Evolutionary conservation across 345 rosid species (phyloP), one percentile per base, ranked within the genome.

Genomic region (Citrus hindsii): DNA sequence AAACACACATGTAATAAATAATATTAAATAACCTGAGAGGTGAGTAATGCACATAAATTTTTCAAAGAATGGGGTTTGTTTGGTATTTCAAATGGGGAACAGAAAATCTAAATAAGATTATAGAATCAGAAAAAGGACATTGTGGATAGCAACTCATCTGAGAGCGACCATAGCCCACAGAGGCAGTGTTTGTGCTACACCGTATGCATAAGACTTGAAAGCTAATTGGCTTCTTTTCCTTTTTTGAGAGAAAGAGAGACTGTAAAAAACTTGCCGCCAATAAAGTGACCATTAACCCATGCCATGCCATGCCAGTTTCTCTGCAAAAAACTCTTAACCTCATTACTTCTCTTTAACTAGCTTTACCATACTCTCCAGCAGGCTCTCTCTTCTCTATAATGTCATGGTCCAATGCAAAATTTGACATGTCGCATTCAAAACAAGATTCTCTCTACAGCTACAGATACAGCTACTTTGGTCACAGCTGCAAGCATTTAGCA

Each of bases 341-440:
- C 75, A 79, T 72, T 27, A 76, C 71, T 62, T 62, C 35, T 67
- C 53, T 72, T 82, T 71, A 55, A 66, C 74, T 64, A 65, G 64
- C 78, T 66, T 72, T 79, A 67, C 62, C 51, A 35, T 65, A 38
- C 63, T 27, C 78, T 37, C 46, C 37, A 74, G 46, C 75, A 35
- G 40, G 71, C 75, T 53, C 51, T 63, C 76, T 69, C 85, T 46
- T 64, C 77, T 74, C 74, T 80, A 77, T 69, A 21, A 69, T 77
- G 83, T 77, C 79, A 77, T 74, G 79, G 77, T 65, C 77, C 33
- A 68, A 28, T 40, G 21, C 28, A 30, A 69, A 83, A 73, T 21
- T 22, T 63, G 86, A 69, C 53, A 74, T 33, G 86, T 80, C 86
- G 48, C 74, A 83, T 83, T 80, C 83, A 80, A 67, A 46, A 71